phyloP scores from a whole-genome alignment of 805 yeast species.

The Ogataea methylovora region DNA sequence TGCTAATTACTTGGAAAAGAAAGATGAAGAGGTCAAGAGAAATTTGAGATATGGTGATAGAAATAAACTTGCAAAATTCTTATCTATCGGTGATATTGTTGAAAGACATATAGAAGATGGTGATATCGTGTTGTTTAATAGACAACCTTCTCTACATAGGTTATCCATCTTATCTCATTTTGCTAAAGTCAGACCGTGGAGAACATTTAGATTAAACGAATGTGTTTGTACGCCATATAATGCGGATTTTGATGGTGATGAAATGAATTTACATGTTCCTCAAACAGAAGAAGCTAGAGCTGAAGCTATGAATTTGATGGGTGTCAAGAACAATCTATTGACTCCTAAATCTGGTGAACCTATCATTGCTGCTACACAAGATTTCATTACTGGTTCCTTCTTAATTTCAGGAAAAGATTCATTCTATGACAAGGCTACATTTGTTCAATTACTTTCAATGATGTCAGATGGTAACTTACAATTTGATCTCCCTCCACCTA shows the following conservation, averaged over 20 bases:
- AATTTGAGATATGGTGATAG: constrained; percentile 87
- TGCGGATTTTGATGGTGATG: constrained; percentile 99
- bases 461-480: constrained; percentile 90
- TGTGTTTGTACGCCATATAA: constrained; percentile 99
- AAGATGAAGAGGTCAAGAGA: constrained; percentile 78
- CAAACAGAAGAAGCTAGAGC: constrained; percentile 99
- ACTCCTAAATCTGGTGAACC: constrained; percentile 99
- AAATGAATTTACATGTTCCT: constrained; percentile 97
- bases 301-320: constrained; percentile 98
- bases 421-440: constrained; percentile 80
- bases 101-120: constrained; percentile 98
- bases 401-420: constrained; percentile 89
- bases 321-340: constrained; percentile 87
- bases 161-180: constrained; percentile 90
- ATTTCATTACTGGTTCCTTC: constrained; percentile 95
- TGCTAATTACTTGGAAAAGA: constrained; percentile 84
- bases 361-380: constrained; percentile 98
- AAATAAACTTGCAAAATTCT: constrained; percentile 61
- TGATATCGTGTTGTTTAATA: constrained; percentile 88
- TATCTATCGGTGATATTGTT: constrained; percentile 84
- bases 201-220: constrained; percentile 93
- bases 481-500: constrained; percentile 93
- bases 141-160: constrained; percentile 97
- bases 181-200: constrained; percentile 96
- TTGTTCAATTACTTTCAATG: constrained; percentile 80